Evolutionary conservation across 495 filamentous ascomycete genomes (phyloP), one percentile per base, ranked within the genome.

Genomic region (Penicillium samsonianum): DNA sequence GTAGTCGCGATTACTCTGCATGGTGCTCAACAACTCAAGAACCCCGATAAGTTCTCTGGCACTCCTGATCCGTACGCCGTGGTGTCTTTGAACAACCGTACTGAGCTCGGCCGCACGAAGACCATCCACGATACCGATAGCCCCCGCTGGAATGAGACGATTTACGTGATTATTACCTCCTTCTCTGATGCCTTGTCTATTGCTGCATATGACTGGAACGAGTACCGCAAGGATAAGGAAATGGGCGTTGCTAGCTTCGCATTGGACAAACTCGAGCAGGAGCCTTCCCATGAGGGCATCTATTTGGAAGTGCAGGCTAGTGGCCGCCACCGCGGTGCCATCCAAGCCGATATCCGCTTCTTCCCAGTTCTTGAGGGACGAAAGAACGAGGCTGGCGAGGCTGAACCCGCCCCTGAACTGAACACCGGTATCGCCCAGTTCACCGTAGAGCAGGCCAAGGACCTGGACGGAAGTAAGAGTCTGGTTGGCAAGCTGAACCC

Each of bases 101-200:
- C 78, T 33, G 83, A 87, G 53, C 83, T 99, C 30, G 93, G 87
- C 5, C 87, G 89, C 63, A 99, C 94, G 45, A 97, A 96, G 80
- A 89, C 83, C 38, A 73, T 96, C 61, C 83, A 90, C 57, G 90
- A 96, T 65, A 92, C 82, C 53, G 82, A 87, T 42, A 94, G 90
- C 68, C 94, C 94, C 7, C 83, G 87, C 60, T 99, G 95, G 95
- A 91, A 92, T 65, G 94, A 98, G 70, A 99, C 95, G 0, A 84
- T 96, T 64, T 96, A 96, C 67, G 82, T 97, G 59, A 92, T 98
- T 57, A 82, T 99, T 62, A 93, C 90, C 8, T 95, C 90, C 20
- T 87, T 94, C 60, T 87, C 88, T 45, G 94, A 98, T 65, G 77
- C 87, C 16, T 79, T 99, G 57, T 92, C 91, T 25, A 77, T 98